Base-by-base conservation (phyloP, 345 rosid genomes). In the Eucalyptus caleyi region DNA sequence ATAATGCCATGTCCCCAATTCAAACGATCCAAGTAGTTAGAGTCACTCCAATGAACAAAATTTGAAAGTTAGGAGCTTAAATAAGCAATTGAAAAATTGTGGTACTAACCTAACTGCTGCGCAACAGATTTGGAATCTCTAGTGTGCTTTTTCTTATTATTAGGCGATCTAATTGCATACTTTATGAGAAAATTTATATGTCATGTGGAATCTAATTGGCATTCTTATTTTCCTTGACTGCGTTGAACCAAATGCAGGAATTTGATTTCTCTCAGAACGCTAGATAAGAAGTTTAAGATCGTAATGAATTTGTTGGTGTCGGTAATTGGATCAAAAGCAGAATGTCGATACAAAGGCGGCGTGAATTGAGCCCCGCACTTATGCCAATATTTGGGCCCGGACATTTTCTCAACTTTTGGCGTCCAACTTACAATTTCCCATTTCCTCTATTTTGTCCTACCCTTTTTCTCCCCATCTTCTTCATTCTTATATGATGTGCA, bases 341-440 rank as follows among this genome's bases (percentile, higher is more conserved):
- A 59, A 5, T 24, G 65, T 26, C 2, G 65, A 59, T 59, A 26
- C 15, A 59, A 59, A 59, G n/a, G 30, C 6, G 7, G n/a, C 7
- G 7, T 26, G 65, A 59, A 59, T 59, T 24, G 65, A 26, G 65
- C 27, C 65, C 26, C n/a, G 3, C 27, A 9, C 5, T 54, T 54
- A 54, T 4, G 27, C 27, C 0, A 6, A 54, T 23, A 23, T 54
- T 0, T 26, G n/a, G 65, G n/a, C n/a, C 7, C 4, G n/a, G 65
- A 59, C 0, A 23, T 23, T 23, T 54, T 54, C 60, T 54, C 60
- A 21, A 19, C 27, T 54, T 54, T 54, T 54, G 24, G 60, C 11
- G 12, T 54, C 60, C 60, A 54, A 54, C 60, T 23, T 23, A 9
- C 60, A 4, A 54, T 0, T 54, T 54, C 60, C 60, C 60, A 54